Evolutionary conservation across 2,329 filamentous ascomycete genomes (phyloP), one percentile per base, ranked within the genome.

Genomic region (Fusarium scirpi): DNA sequence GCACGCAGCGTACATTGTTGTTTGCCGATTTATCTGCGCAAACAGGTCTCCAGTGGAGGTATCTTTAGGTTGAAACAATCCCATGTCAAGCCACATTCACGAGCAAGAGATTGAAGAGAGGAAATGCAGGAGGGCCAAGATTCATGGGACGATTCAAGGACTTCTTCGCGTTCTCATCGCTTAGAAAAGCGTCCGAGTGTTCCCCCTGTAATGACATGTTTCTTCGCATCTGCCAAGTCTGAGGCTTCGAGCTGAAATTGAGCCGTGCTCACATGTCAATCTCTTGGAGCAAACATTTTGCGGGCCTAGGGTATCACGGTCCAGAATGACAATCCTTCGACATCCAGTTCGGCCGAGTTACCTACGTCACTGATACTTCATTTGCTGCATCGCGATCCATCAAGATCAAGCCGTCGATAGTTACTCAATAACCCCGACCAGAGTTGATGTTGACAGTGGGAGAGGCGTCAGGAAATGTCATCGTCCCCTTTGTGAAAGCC

Each of bases 261-360:
- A 52, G 18, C 32, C 34, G 49, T 43, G 49, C 49, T 22, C 49
- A 27, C 10, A 38, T 24, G 27, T 49, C 62, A 63, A 38, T 34
- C 18, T 65, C 16, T 38, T n/a, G n/a, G 46, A 48, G 15, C 8
- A 65, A 65, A 65, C 34, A 65, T 60, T 53, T 47, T 65, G 34
- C 25, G 43, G 54, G 41, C 15, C 41, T 29, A 11, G 8, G 24
- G n/a, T 12, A 43, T 32, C 16, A 38, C 44, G 5, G 11, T 24
- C n/a, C 4, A 4, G 16, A 27, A 38, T 16, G 6, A n/a, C 0
- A 20, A 18, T 38, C 25, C 9, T 30, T 27, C 27, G 25, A 20
- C 24, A 11, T 5, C 41, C 45, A 47, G 24, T 30, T 48, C 43
- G 54, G 41, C 43, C 24, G 43, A 47, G 20, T 46, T 30, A 5